Evolutionary conservation across 2,329 filamentous ascomycete genomes (phyloP), one percentile per base, ranked within the genome.

Genomic region (Fusarium nanum): DNA sequence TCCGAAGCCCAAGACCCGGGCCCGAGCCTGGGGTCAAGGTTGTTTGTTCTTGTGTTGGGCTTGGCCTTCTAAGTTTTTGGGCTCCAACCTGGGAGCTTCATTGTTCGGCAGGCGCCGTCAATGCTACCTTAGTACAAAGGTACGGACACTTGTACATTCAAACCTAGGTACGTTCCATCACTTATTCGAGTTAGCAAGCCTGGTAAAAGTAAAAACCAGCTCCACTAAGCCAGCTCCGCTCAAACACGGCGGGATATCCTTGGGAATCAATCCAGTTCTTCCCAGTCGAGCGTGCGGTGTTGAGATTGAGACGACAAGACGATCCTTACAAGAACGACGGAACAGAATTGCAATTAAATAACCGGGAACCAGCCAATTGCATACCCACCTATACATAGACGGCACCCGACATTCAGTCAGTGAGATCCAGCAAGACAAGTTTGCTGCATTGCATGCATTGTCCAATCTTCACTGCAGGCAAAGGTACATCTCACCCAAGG

Each of bases 41-140:
- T 46, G 55, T 61, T 60, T 46, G 55, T 61, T 60, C 22, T 49
- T 44, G 25, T 16, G 34, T 66, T 60, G 22, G 60, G 61, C 40
- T 70, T 68, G 71, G 64, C 54, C 54, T 63, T 70, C 65, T 60
- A 55, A 50, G 50, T 64, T 69, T 73, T 66, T 46, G 62, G 62
- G 58, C 66, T 61, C 56, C 45, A 63, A 28, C 28, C 28, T 28
- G 28, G 28, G 11, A 44, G 56, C 54, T 37, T 37, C 40, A 59
- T 59, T 44, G 45, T 54, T 69, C 60, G 56, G 64, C 37, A 52
- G 60, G 49, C 68, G 56, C 68, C 64, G 68, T 56, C 57, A 37
- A 34, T 53, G 41, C 56, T 54, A 57, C 28, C 28, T 28, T 13
- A 28, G 28, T 28, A 28, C 28, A 28, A 28, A 28, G 28, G 28